Conservation (phyloP, 108 stramenopile genomes). For the Skeletonema potamos region DNA sequence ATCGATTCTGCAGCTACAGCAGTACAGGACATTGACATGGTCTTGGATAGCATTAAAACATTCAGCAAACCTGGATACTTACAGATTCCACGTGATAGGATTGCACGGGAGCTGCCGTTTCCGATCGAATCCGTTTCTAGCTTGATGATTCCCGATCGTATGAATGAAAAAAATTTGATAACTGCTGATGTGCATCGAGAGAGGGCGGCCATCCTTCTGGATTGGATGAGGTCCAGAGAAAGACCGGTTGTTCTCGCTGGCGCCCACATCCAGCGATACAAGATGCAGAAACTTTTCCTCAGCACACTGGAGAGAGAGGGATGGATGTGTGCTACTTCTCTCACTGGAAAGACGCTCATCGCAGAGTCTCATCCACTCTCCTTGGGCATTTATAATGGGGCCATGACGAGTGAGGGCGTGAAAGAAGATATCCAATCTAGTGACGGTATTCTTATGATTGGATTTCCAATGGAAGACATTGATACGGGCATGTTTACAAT, state of each 20-base stretch:
- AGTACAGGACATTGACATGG: neutral
- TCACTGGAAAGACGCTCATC: conserved; percentile 8
- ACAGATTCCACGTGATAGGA: neutral
- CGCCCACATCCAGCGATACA: neutral
- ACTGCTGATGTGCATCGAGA: neutral
- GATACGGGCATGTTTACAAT: neutral
- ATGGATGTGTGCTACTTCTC: neutral
- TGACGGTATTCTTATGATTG: conserved; percentile 1
- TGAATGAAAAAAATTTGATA: too few relatives aligned
- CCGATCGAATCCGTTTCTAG: neutral
- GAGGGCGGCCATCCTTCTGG: neutral
- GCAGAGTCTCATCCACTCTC: neutral
- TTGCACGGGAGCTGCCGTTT: neutral
- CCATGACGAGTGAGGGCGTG: neutral
- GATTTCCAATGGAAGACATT: neutral
- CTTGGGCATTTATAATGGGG: neutral
- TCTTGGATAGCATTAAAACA: neutral
- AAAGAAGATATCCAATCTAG: neutral
- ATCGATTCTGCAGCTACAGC: neutral
- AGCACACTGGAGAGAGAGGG: neutral
- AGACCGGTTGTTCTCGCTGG: neutral
- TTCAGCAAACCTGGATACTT: neutral
- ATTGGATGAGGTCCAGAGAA: neutral
- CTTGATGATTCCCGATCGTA: too few relatives aligned
- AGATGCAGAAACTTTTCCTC: too few relatives aligned